Evolutionary conservation across 768 basidiomycete genomes (phyloP).

Genomic region (Xerocomellus intermedius): DNA sequence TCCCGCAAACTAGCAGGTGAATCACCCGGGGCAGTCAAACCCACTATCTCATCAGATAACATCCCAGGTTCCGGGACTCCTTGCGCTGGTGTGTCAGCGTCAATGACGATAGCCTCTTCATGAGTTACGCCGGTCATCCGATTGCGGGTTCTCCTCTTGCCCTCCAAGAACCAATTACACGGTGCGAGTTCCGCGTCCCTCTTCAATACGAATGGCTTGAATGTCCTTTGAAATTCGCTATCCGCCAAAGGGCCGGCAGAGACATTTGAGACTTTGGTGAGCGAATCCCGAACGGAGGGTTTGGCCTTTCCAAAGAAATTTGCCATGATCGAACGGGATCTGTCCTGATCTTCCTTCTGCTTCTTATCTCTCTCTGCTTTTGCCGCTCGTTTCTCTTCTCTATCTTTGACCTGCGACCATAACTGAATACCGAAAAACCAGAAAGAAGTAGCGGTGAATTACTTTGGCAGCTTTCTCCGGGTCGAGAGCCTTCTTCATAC

Average conservation of each 20-base stretch:
- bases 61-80: constrained; percentile 6
- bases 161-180: constrained; percentile 60
- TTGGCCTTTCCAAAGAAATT: constrained; percentile 75
- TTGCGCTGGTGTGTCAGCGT: constrained; percentile 35
- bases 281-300: constrained; percentile 22
- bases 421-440: constrained; percentile 2
- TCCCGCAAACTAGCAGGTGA: constrained; percentile 12
- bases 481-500: constrained; percentile 53
- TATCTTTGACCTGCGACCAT: constrained; percentile 59
- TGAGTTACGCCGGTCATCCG: constrained; percentile 24
- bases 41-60: neutral
- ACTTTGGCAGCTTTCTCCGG: constrained; percentile 48
- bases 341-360: constrained; percentile 65
- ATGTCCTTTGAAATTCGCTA: constrained; percentile 70
- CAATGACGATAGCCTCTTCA: constrained; percentile 59
- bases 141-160: constrained; percentile 26
- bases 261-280: constrained; percentile 27
- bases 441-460: neutral
- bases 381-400: constrained; percentile 62
- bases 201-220: constrained; percentile 78
- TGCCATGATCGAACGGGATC: constrained; percentile 72
- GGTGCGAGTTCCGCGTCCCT: constrained; percentile 74
- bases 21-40: neutral
- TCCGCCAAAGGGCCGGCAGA: constrained; percentile 36
- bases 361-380: constrained; percentile 73